phyloP scores from a whole-genome alignment of 352 stramenopile genomes.

The Globisporangium nunn region DNA sequence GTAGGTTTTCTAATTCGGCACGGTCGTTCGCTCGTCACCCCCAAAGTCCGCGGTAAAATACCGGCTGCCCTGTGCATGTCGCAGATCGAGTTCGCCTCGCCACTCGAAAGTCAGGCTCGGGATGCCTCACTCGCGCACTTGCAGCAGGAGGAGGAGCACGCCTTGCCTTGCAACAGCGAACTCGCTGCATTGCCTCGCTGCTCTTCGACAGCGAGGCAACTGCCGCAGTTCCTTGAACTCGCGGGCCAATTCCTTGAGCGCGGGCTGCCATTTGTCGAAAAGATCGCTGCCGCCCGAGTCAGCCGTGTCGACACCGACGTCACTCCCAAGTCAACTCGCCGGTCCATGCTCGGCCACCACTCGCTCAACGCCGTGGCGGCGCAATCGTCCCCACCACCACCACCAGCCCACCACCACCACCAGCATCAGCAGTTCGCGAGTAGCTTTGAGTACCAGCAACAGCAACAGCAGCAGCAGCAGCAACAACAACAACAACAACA shows the following conservation, averaged over 20 bases:
- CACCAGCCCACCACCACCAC: slow-evolving; percentile 3
- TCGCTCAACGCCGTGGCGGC: neutral
- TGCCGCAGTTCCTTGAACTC: slow-evolving; percentile 12
- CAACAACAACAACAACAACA: slow-evolving; percentile 9
- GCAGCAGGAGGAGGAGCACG: neutral
- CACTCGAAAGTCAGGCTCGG: neutral
- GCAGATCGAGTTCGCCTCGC: slow-evolving; percentile 3
- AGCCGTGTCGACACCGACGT: neutral
- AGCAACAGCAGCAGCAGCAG: slow-evolving; percentile 11
- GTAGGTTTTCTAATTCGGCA: slow-evolving; percentile 1
- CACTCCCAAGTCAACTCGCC: neutral
- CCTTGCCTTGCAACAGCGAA: no score
- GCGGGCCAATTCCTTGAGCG: slow-evolving; percentile 7
- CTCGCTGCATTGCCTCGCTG: neutral
- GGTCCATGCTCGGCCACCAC: neutral
- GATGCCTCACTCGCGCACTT: neutral
- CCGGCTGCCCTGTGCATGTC: neutral
- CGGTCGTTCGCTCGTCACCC: neutral
- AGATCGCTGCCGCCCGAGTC: slow-evolving; percentile 7
- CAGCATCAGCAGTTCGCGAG: slow-evolving; percentile 8
- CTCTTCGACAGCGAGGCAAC: neutral
- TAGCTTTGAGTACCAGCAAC: slow-evolving; percentile 19
- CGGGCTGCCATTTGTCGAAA: slow-evolving; percentile 15
- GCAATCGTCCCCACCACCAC: neutral
- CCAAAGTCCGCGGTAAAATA: slow-evolving; percentile 2